Percentiles rank a stretch among this genome's conserved stretches.
Conservation (phyloP, 257 asterid species). For the Solanum chilense region DNA sequence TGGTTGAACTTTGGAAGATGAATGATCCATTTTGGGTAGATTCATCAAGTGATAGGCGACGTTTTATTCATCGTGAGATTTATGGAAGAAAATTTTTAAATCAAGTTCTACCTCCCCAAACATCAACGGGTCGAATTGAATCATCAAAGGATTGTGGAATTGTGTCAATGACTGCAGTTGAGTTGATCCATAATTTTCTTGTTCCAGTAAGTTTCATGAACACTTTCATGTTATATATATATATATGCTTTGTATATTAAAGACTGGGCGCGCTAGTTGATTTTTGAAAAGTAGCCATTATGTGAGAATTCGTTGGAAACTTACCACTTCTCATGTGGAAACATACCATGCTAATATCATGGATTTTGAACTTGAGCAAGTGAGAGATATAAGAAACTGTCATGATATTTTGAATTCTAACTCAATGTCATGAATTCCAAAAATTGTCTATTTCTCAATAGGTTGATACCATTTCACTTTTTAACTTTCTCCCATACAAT, state of each 20-base stretch:
- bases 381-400: neutral
- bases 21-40: constrained; percentile 58
- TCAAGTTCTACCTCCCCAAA: constrained; percentile 10
- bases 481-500: neutral
- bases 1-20: constrained; percentile 31
- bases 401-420: neutral
- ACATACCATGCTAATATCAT: no score
- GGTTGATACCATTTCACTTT: neutral
- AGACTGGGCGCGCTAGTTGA: no score
- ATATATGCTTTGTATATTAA: no score
- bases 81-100: constrained; percentile 45
- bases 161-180: constrained; percentile 39
- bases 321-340: no score
- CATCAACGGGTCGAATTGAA: constrained; percentile 40
- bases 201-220: constrained; percentile 28
- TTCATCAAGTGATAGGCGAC: constrained; percentile 31
- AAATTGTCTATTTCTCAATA: neutral
- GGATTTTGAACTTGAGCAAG: neutral
- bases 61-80: constrained; percentile 25
- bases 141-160: constrained; percentile 54
- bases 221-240: neutral
- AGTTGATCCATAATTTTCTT: constrained; percentile 43
- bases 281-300: no score
- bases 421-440: neutral
- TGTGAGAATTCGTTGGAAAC: no score